phyloP scores from a whole-genome alignment of 768 basidiomycete genomes.

The Hericium coralloides region DNA sequence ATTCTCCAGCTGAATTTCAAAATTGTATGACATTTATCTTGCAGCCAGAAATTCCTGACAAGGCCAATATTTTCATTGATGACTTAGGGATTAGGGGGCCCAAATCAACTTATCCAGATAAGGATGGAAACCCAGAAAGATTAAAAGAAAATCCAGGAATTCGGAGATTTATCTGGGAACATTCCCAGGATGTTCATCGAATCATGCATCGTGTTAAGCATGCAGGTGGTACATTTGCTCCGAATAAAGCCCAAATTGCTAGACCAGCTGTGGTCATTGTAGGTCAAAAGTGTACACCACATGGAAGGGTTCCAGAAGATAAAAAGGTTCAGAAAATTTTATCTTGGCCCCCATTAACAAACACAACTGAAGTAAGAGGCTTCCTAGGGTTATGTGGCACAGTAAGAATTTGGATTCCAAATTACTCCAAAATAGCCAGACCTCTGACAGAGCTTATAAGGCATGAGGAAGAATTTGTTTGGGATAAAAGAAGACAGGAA shows the following conservation, averaged over 20 bases:
- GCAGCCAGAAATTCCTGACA: conserved; percentile 21
- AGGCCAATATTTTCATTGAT: conserved; percentile 23
- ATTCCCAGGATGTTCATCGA: neutral
- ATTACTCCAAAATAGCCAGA: conserved; percentile 13
- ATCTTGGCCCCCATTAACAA: conserved; percentile 14
- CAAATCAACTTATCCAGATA: neutral
- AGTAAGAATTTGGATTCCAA: conserved; percentile 13
- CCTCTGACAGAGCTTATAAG: conserved; percentile 15
- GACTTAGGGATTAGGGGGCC: conserved; percentile 4
- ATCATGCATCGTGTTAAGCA: neutral
- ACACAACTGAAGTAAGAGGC: conserved; percentile 15
- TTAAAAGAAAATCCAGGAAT: neutral
- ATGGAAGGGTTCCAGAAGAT: conserved; percentile 24
- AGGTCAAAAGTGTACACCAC: conserved; percentile 29
- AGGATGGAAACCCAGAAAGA: neutral
- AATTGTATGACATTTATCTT: conserved; percentile 26
- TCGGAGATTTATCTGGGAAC: conserved; percentile 1
- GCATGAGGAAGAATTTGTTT: conserved; percentile 7
- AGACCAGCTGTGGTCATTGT: conserved; percentile 21
- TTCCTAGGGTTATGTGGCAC: conserved; percentile 18
- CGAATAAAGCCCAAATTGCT: neutral
- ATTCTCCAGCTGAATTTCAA: conserved; percentile 17
- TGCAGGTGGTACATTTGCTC: neutral
- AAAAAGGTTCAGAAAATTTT: conserved; percentile 17
- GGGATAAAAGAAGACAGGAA: neutral